Conservation (phyloP, 176 grass and related monocot genomes). For the Ampelocalamus luodianensis region DNA sequence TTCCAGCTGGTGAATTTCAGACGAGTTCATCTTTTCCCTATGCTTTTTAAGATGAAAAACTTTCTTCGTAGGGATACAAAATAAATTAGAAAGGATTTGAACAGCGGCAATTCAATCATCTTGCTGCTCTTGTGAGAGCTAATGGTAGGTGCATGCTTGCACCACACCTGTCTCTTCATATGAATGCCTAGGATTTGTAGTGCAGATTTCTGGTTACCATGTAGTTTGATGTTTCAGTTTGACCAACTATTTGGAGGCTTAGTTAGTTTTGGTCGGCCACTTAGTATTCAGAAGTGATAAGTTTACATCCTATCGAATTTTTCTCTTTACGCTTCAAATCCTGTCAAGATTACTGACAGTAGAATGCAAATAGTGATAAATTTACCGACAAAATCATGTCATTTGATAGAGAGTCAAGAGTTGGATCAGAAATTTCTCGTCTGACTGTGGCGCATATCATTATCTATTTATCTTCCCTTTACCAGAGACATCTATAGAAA, state of each 20-base stretch:
- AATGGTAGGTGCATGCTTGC: not conserved
- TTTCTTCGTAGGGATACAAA: not conserved
- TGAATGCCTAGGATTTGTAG: not conserved
- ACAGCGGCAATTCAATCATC: not conserved
- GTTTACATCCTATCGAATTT: not conserved
- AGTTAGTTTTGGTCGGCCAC: not conserved
- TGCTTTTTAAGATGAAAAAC: not conserved
- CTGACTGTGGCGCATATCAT: slow-evolving; percentile 27
- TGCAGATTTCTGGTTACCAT: slow-evolving; percentile 14
- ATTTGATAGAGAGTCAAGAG: not conserved
- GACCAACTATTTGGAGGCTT: slow-evolving; percentile 6
- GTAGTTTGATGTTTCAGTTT: slow-evolving; percentile 35
- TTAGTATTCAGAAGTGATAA: not conserved
- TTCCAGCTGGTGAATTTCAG: not conserved
- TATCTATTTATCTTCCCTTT: slow-evolving; percentile 27
- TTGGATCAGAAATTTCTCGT: not conserved
- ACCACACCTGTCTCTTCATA: slow-evolving; percentile 10
- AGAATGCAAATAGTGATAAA: not conserved
- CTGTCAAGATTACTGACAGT: not conserved
- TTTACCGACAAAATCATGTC: not conserved
- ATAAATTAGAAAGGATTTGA: not conserved
- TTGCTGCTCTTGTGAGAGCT: not conserved
- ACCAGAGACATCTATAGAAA: slow-evolving; percentile 39
- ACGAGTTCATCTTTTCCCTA: not conserved
- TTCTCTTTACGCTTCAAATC: not conserved